Evolutionary conservation across 2,329 filamentous ascomycete species (phyloP), one percentile per base, ranked within the genome.

Genomic region (Dryadomyces quercus-mongolicae): DNA sequence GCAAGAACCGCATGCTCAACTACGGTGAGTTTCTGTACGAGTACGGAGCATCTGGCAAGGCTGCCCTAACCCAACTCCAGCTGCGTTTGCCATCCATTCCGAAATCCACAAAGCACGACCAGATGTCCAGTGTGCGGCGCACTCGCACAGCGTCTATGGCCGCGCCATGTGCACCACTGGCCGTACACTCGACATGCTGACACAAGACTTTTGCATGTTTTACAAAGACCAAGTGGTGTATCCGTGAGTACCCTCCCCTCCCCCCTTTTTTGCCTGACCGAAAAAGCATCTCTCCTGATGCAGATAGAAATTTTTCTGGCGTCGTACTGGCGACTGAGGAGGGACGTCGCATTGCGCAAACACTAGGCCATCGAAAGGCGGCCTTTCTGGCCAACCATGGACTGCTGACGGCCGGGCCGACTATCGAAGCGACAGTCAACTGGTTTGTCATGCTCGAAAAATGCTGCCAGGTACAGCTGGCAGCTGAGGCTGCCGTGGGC

Each of bases 111-210:
- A 68, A 15, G 77, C 77, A 0, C 67, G 78, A 7, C 77, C 77
- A 0, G 78, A 81, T 56, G 71, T 80, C 9, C 64, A 71, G 3
- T 77, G 75, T 56, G 78, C 76, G 0, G 75, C 75, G 1, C 77
- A 81, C 61, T 74, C 72, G 40, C 78, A 81, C 61, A 74, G 70
- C 49, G 66, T 77, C n/a, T 70, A 80, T 58, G 77, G 76, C 25
- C 64, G 68, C 13, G 75, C 81, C 12, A 85, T 85, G 69, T 80
- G 78, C 60, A 68, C 79, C 0, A 74, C 84, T 21, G 82, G 82
- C 8, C 76, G 76, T 56, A 71, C 72, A 7, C 67, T 86, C 13
- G 81, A 85, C 53, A 86, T 85, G 75, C 70, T 84, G 52, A 85
- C 78, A 40, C 82, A 78, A 66, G 82, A 80, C 62, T 73, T 79